Conservation (phyloP, 305 asterid species). For the Solanum hybrid region DNA sequence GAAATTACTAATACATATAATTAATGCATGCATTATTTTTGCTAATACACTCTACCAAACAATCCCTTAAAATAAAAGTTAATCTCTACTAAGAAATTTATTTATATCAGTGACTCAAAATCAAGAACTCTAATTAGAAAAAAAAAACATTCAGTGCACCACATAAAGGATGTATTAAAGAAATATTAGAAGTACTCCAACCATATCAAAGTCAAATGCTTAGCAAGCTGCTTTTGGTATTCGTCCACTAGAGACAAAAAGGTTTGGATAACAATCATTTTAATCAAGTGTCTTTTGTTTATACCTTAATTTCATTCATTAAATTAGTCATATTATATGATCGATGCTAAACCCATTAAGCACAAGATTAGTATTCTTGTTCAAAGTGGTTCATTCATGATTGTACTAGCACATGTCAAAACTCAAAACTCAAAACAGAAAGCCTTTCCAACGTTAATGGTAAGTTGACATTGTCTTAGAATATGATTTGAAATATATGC, state of each 20-base stretch:
- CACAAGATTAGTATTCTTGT: background rate
- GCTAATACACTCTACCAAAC: no score
- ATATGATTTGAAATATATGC: background rate
- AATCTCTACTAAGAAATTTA: accelerated
- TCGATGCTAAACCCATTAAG: background rate
- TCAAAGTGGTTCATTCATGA: background rate
- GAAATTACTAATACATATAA: no score
- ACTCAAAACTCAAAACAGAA: background rate
- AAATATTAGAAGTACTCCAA: background rate
- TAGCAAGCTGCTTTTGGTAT: background rate
- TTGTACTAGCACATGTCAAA: background rate
- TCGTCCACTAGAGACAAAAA: slow-evolving; percentile 4
- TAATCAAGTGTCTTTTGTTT: background rate
- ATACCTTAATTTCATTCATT: background rate
- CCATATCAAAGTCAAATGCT: slow-evolving; percentile 5
- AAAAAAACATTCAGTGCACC: background rate
- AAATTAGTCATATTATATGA: background rate
- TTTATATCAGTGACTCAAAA: background rate
- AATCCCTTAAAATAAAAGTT: background rate
- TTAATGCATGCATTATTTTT: no score
- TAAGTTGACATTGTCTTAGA: background rate
- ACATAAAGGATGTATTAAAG: background rate
- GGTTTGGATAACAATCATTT: background rate
- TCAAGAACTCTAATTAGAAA: background rate
- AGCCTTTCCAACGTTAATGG: background rate